Conservation (phyloP, 2,329 filamentous ascomycete species). For the Pseudocercospora macadamiae region DNA sequence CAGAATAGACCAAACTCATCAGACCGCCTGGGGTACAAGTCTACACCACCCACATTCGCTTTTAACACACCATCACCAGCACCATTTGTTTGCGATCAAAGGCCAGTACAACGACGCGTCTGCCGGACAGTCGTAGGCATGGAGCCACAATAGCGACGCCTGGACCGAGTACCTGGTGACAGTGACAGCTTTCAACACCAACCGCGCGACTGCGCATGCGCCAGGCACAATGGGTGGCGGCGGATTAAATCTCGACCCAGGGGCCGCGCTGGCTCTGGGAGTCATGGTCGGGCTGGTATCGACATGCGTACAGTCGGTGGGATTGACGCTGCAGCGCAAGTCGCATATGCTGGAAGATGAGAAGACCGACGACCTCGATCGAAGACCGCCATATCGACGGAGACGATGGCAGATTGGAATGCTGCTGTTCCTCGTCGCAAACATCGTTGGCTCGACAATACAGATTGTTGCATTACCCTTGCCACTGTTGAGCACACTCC, state of each 20-base stretch:
- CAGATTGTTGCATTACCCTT: slow-evolving; percentile 96
- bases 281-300: slow-evolving; percentile 91
- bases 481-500: slow-evolving; percentile 90
- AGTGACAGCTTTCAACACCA: not conserved
- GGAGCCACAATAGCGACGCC: slow-evolving; percentile 1
- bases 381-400: slow-evolving; percentile 84
- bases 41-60: not conserved
- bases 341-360: slow-evolving; percentile 98
- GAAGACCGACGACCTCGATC: slow-evolving; percentile 75
- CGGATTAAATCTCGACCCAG: slow-evolving; percentile 24
- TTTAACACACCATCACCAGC: not conserved
- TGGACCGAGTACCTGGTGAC: not conserved
- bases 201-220: not conserved
- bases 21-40: not conserved
- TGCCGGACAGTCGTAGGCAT: slow-evolving; percentile 1
- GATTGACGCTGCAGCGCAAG: slow-evolving; percentile 93
- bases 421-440: slow-evolving; percentile 94
- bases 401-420: slow-evolving; percentile 95
- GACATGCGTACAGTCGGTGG: slow-evolving; percentile 91
- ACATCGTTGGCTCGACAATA: slow-evolving; percentile 91
- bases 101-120: not conserved
- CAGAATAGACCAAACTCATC: no score
- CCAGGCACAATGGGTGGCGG: slow-evolving; percentile 15
- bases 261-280: slow-evolving; percentile 59
- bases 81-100: not conserved